Conservation (phyloP, 2,329 filamentous ascomycete species). For the Aspergillus phoenicis region DNA sequence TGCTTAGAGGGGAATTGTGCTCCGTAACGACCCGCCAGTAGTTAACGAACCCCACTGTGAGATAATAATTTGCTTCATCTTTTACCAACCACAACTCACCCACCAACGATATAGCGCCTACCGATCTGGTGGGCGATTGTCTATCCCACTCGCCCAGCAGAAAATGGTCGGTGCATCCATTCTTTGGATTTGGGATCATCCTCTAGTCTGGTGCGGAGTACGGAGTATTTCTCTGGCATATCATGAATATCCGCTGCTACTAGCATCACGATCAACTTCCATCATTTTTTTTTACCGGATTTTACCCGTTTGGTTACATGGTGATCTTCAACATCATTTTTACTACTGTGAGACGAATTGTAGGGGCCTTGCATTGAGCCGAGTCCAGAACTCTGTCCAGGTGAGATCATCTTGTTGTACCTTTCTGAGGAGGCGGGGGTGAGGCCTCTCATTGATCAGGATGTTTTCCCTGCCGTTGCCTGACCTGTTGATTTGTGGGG, state of each 20-base stretch:
- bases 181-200: background rate
- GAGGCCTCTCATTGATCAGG: constrained; percentile 1
- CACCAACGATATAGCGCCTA: background rate
- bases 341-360: background rate
- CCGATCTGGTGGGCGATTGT: background rate
- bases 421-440: background rate
- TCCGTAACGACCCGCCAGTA: background rate
- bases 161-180: background rate
- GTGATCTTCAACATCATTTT: background rate
- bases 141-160: background rate
- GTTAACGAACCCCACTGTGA: constrained; percentile 11
- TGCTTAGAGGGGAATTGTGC: background rate
- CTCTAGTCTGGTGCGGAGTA: background rate
- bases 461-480: constrained; percentile 8
- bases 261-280: background rate
- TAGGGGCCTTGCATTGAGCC: constrained; percentile 6
- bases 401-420: background rate
- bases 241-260: background rate
- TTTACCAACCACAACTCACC: constrained; percentile 3
- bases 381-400: background rate
- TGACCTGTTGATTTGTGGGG: constrained; percentile 13
- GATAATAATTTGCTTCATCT: constrained; percentile 12
- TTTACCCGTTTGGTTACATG: background rate
- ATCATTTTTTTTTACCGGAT: background rate
- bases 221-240: constrained; percentile 15